phyloP scores from a whole-genome alignment of 2,329 filamentous ascomycete species.

The Pestalotiopsis sp. region DNA sequence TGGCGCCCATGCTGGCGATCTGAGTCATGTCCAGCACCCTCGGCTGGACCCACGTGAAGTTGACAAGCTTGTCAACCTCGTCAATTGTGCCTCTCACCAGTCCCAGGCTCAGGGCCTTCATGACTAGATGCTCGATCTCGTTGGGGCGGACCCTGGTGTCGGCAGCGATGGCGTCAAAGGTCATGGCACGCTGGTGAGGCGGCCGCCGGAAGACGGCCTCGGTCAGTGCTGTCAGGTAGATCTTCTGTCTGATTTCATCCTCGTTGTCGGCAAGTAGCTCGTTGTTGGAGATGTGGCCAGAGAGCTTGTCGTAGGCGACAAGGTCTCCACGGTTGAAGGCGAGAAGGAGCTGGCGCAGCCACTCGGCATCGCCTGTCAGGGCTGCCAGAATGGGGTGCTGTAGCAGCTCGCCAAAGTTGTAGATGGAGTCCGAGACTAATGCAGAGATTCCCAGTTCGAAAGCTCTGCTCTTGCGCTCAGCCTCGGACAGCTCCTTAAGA shows the following conservation, averaged over 20 bases:
- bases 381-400: slow-evolving; percentile 94
- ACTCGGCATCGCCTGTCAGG: slow-evolving; percentile 76
- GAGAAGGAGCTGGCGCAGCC: slow-evolving; percentile 94
- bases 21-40: slow-evolving; percentile 96
- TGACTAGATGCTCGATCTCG: slow-evolving; percentile 97
- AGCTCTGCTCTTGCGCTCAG: slow-evolving; percentile 80
- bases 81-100: slow-evolving; percentile 91
- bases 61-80: slow-evolving; percentile 90
- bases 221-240: slow-evolving; percentile 92
- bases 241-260: slow-evolving; percentile 92
- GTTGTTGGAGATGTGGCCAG: slow-evolving; percentile 79
- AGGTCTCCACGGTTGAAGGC: slow-evolving; percentile 97
- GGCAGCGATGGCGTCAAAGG: slow-evolving; percentile 82
- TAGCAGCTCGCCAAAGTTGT: slow-evolving; percentile 99
- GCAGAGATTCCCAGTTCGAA: slow-evolving; percentile 94
- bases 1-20: slow-evolving; percentile 87
- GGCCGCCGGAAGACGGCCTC: slow-evolving; percentile 96
- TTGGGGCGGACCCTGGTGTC: slow-evolving; percentile 91
- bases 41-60: slow-evolving; percentile 98
- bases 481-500: slow-evolving; percentile 69
- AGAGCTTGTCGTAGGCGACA: slow-evolving; percentile 80
- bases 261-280: slow-evolving; percentile 77
- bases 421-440: slow-evolving; percentile 91
- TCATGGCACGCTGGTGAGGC: slow-evolving; percentile 93
- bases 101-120: slow-evolving; percentile 97